Base-by-base conservation (phyloP, 768 basidiomycete genomes). In the Kwoniella dejecticola region DNA sequence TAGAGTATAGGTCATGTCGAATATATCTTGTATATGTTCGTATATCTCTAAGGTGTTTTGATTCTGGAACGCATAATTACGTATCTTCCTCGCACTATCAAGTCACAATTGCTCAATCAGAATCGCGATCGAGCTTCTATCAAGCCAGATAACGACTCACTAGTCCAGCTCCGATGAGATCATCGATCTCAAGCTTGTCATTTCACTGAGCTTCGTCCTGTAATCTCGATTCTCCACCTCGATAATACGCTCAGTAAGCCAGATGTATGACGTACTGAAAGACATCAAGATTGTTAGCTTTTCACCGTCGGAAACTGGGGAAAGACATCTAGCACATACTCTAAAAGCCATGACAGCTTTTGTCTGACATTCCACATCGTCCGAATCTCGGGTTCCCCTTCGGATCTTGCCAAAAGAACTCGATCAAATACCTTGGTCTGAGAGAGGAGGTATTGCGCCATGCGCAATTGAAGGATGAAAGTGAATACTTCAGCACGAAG, bases 401-500 rank as follows among this genome's bases (percentile, higher is more conserved):
- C 59, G 12, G 15, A n/a, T 10, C 21, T 12, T 24, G 19, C 21
- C 4, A 40, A 13, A 19, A 52, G 26, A 8, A 50, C 50, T 23
- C 41, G 41, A 33, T 64, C 55, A 29, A 54, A 33, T 2, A 21
- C 2, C 33, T 57, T 62, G 13, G 64, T 57, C 27, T 49, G 42
- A n/a, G 19, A 17, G 12, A 68, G 26, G 21, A 63, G 33, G 30
- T 61, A 56, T 7, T 63, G 63, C 11, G 56, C 70, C 54, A 63
- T 57, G n/a, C 57, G 59, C 4, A 76, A 15, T 40, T 70, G 72
- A 23, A 74, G 66, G 6, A 76, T 46, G 52, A 74, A 69, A 12
- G 66, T 60, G 52, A 74, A 76, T 5, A 70, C 65, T 26, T 71
- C 64, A 8, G 67, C 44, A 2, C 75, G 70, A 7, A 70, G 33